Evolutionary conservation across 768 basidiomycete genomes (phyloP), one percentile per base, ranked within the genome.

Genomic region (Gymnopilus junonius): DNA sequence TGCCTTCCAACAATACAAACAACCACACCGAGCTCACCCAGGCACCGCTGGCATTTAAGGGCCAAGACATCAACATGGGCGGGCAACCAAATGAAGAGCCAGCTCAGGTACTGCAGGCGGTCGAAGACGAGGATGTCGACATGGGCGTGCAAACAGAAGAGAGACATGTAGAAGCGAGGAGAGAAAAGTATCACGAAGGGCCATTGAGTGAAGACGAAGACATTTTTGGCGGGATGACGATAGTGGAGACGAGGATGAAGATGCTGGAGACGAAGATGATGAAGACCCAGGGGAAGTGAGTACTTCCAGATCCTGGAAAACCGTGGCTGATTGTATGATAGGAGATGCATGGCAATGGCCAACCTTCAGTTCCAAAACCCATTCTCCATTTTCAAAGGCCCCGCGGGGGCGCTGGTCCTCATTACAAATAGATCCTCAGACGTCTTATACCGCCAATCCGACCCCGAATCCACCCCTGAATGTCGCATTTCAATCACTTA

Each of bases 351-450:
- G 21, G 21, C 23, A 23, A 14, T 27, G 25, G 37, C 17, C n/a
- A 56, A 37, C 20, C 20, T 8, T 56, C 55, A 6, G 55, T 56
- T 21, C 55, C 55, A 25, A 56, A 56, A 39, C 55, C 55, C 2
- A 56, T 56, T 39, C 35, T 40, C 37, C 34, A 56, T 23, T 56
- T 40, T 15, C 55, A 40, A 56, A 34, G 55, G 39, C 55, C 55
- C 12, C 55, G 55, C 11, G 55, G 55, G 15, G 55, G 55, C 15
- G 55, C 55, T 35, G 55, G 55, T 20, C 55, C 55, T 27, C 55
- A 25, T 37, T 56, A 5, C 31, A n/a, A 40, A 20, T 40, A 8
- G 35, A 56, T 56, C n/a, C 55, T 25, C n/a, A 20, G 29, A 54
- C n/a, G 14, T 23, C 31, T 35, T 54, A 39, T 39, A 17, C 37